Percentiles rank a stretch among this genome's conserved stretches.
Conservation (phyloP, 768 basidiomycete species). For the Kwoniella sp. region DNA sequence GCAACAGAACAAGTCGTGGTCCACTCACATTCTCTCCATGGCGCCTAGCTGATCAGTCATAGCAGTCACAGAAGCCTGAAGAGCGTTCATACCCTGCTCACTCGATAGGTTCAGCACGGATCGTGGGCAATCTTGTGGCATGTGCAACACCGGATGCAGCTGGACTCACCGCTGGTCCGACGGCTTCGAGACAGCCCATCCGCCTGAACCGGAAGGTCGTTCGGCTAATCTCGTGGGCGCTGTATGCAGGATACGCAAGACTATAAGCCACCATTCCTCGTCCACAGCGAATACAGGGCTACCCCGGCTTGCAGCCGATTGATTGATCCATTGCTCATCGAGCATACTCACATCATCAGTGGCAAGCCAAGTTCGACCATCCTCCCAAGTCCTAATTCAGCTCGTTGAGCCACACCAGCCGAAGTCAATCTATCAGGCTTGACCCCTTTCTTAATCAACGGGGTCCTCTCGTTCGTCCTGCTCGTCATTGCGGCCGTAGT, state of each 20-base stretch:
- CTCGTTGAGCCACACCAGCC: conserved; percentile 57
- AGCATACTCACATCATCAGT: conserved; percentile 69
- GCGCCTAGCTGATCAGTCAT: conserved; percentile 77
- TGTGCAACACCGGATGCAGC: neutral
- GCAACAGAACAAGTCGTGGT: too few species aligned
- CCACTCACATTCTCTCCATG: conserved; percentile 91
- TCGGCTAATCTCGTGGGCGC: conserved; percentile 77
- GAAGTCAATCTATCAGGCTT: conserved; percentile 40
- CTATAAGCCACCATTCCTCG: too few species aligned
- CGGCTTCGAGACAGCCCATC: conserved; percentile 80
- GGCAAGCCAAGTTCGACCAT: conserved; percentile 70
- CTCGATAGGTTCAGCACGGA: conserved; percentile 10
- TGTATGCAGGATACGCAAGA: conserved; percentile 44
- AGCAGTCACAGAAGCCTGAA: conserved; percentile 70
- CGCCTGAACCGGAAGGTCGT: conserved; percentile 72
- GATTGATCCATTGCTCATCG: too few species aligned
- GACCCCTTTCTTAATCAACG: conserved; percentile 49
- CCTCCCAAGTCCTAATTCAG: conserved; percentile 66
- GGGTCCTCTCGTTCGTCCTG: conserved; percentile 34
- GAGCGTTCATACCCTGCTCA: conserved; percentile 67
- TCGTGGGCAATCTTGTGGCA: neutral
- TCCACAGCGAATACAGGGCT: too few species aligned
- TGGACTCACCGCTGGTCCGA: conserved; percentile 77
- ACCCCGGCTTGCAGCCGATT: too few species aligned
- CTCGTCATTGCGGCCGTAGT: neutral